phyloP scores from a whole-genome alignment of 257 asterid species.

The Anisodus tanguticus region DNA sequence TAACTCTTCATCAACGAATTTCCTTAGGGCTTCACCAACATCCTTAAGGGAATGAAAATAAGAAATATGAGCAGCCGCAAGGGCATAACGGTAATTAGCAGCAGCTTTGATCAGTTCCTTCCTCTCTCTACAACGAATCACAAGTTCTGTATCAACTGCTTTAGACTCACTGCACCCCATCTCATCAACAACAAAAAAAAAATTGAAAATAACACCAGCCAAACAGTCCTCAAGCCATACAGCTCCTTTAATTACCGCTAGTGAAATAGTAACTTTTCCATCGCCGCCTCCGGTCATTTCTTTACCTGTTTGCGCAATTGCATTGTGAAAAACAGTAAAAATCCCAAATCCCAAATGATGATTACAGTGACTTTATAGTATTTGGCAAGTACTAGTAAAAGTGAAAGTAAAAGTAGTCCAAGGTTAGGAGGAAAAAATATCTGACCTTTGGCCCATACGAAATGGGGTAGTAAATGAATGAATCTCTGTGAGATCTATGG shows the following conservation, averaged over 20 bases:
- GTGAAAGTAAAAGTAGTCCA: too few relatives aligned
- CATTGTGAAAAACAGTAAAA: constrained; percentile 42
- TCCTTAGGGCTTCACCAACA: constrained; percentile 91
- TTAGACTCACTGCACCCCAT: constrained; percentile 94
- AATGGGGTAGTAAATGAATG: too few relatives aligned
- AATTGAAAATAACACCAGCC: too few relatives aligned
- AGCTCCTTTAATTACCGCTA: not conserved
- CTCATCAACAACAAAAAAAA: not conserved
- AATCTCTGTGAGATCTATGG: too few relatives aligned
- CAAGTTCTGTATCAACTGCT: constrained; percentile 71
- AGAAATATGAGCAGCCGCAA: constrained; percentile 87
- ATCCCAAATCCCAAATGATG: constrained; percentile 4
- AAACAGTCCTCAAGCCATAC: constrained; percentile 16
- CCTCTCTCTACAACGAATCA: constrained; percentile 84
- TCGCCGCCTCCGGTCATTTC: constrained; percentile 28
- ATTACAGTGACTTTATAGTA: constrained; percentile 23
- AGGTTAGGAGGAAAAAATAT: too few relatives aligned
- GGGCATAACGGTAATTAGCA: constrained; percentile 85
- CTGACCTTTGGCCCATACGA: too few relatives aligned
- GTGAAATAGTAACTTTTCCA: too few relatives aligned
- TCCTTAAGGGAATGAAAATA: constrained; percentile 78
- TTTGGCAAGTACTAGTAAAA: not conserved
- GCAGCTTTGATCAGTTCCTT: constrained; percentile 78
- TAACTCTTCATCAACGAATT: constrained; percentile 89
- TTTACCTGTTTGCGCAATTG: constrained; percentile 37